Evolutionary conservation across 1,139 yeast genomes (phyloP).

Genomic region (Kurtzmaniella quercitrusa): DNA sequence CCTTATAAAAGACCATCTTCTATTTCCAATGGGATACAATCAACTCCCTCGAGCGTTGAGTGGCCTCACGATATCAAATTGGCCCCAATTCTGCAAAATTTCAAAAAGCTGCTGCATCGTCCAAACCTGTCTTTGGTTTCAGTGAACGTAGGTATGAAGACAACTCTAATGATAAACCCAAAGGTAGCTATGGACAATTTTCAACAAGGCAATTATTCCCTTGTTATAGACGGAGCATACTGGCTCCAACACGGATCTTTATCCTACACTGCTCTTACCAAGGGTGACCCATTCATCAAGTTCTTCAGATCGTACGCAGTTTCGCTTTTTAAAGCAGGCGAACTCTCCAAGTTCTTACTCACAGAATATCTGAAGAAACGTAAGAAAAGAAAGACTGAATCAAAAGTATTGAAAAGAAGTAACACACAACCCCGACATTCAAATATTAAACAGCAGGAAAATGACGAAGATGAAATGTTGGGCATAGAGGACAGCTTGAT

Average conservation of each 20-base stretch:
- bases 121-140: background rate
- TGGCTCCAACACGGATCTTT: slow-evolving; percentile 44
- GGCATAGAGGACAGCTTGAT: slow-evolving; percentile 6
- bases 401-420: background rate
- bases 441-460: slow-evolving; percentile 9
- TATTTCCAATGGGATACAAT: background rate
- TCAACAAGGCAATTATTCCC: slow-evolving; percentile 34
- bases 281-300: slow-evolving; percentile 40
- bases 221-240: slow-evolving; percentile 34
- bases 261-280: slow-evolving; percentile 41
- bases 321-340: slow-evolving; percentile 33
- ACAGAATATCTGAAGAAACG: slow-evolving; percentile 16
- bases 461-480: slow-evolving; percentile 9
- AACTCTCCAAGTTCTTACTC: slow-evolving; percentile 29
- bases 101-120: background rate
- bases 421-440: background rate
- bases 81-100: slow-evolving; percentile 30
- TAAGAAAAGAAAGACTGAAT: slow-evolving; percentile 2
- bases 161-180: slow-evolving; percentile 27
- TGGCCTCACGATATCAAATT: slow-evolving; percentile 19
- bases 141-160: background rate
- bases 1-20: slow-evolving; percentile 2
- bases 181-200: slow-evolving; percentile 34
- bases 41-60: slow-evolving; percentile 15
- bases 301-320: slow-evolving; percentile 36